These are phyloP conservation scores for Chondrus crispus DNA, from an alignment of 23 red algal genomes.

Conservation along the genomic window DNA sequence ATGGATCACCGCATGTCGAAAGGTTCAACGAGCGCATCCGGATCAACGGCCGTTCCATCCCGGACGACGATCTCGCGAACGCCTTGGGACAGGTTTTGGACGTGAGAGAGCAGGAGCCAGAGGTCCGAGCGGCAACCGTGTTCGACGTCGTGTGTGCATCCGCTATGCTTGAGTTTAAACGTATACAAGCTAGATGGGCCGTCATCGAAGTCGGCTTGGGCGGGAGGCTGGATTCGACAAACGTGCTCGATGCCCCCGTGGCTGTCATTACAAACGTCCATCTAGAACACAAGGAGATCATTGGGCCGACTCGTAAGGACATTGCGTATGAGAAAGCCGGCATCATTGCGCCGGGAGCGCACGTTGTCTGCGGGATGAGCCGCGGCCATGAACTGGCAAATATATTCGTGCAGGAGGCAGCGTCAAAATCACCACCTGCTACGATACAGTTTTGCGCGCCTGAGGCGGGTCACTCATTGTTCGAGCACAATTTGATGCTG, in stretches of 20 bases:
- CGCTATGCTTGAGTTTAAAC: constrained; percentile 63
- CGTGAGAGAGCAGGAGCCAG: neutral
- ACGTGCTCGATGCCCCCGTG: constrained; percentile 68
- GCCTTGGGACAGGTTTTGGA: constrained; percentile 59
- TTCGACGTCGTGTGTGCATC: constrained; percentile 88
- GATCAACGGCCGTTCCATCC: constrained; percentile 64
- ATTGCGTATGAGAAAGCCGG: constrained; percentile 98
- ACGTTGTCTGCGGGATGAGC: constrained; percentile 46
- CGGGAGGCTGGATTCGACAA: constrained; percentile 88
- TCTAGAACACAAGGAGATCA: constrained; percentile 90
- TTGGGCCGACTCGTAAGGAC: constrained; percentile 80
- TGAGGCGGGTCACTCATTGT: neutral
- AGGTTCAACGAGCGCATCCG: constrained; percentile 88
- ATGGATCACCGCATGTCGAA: constrained; percentile 93
- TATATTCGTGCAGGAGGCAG: constrained; percentile 41
- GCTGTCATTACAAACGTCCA: constrained; percentile 87
- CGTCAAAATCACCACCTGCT: neutral
- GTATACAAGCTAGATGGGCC: constrained; percentile 68
- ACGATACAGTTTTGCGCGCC: constrained; percentile 45
- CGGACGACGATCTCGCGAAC: constrained; percentile 74
- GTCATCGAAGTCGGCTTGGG: constrained; percentile 95
- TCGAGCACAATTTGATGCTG: constrained; percentile 54
- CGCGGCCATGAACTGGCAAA: constrained; percentile 17
- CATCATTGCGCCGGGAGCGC: constrained; percentile 59
- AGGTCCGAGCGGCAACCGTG: constrained; percentile 67